Evolutionary conservation across 257 asterid species (phyloP).

Genomic region (Solanum pinnatisectum): DNA sequence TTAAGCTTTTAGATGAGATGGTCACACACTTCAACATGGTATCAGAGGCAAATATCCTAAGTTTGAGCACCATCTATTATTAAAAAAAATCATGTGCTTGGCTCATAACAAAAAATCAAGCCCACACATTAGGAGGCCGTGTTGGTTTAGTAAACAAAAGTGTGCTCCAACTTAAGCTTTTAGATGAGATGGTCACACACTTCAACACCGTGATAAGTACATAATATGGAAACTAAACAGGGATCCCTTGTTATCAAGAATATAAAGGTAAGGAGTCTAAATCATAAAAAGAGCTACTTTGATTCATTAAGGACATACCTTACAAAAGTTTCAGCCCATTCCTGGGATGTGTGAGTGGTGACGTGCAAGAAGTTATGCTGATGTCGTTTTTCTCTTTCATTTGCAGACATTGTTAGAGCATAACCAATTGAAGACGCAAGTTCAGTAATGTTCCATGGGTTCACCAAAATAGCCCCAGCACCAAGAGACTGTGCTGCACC

Average conservation of each 20-base stretch:
- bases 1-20: not conserved
- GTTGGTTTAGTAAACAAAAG: not conserved
- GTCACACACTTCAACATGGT: not conserved
- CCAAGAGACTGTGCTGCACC: constrained; percentile 97
- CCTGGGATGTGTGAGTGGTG: constrained; percentile 83
- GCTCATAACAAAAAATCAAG: not conserved
- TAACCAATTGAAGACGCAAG: constrained; percentile 72
- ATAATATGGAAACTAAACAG: not conserved
- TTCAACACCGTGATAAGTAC: not conserved
- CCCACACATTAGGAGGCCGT: not conserved
- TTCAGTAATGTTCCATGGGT: constrained; percentile 90
- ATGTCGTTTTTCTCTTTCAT: constrained; percentile 83
- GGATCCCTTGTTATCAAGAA: not conserved
- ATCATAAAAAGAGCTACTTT: not conserved
- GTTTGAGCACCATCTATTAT: not conserved
- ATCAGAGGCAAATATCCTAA: not conserved
- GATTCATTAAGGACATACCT: constrained; percentile 33
- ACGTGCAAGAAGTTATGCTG: constrained; percentile 76
- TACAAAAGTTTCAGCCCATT: constrained; percentile 94
- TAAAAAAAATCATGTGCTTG: not conserved
- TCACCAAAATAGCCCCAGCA: constrained; percentile 86
- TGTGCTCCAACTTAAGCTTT: not conserved
- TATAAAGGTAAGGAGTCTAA: not conserved
- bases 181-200: not conserved
- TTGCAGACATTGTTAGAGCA: constrained; percentile 70